Conservation (phyloP, 1,284 basidiomycete genomes). For the Takashimella tepidaria region DNA sequence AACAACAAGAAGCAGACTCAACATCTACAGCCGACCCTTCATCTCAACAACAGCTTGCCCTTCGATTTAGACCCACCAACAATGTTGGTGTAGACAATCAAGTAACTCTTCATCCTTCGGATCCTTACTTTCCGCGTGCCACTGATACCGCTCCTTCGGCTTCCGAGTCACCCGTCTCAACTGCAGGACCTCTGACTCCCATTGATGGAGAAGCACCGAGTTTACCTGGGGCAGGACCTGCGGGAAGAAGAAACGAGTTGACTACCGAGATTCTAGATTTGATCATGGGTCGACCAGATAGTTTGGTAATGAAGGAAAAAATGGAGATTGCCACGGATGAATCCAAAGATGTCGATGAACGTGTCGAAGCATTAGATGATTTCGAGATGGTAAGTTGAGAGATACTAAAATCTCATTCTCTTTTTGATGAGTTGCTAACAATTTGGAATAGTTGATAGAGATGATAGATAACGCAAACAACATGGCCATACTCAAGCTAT, state of each 20-base stretch:
- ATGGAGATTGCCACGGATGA: slow-evolving; percentile 67
- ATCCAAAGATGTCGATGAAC: slow-evolving; percentile 57
- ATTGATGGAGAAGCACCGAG: slow-evolving; percentile 5
- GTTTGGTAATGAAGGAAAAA: slow-evolving; percentile 81
- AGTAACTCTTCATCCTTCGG: slow-evolving; percentile 37
- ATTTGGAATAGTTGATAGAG: slow-evolving; percentile 71
- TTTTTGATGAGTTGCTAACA: neutral
- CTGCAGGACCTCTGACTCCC: slow-evolving; percentile 27
- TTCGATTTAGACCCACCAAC: slow-evolving; percentile 33
- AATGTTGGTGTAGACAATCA: slow-evolving; percentile 12
- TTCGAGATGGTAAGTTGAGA: slow-evolving; percentile 75
- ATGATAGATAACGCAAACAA: slow-evolving; percentile 95
- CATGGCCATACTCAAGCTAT: slow-evolving; percentile 75
- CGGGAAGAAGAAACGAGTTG: slow-evolving; percentile 21
- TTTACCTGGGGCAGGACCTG: no score
- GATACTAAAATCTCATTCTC: slow-evolving; percentile 2
- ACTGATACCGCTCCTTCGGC: slow-evolving; percentile 21
- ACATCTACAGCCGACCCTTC: slow-evolving; percentile 5
- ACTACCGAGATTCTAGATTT: slow-evolving; percentile 68
- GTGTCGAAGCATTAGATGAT: slow-evolving; percentile 80
- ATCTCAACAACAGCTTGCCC: slow-evolving; percentile 22
- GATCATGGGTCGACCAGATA: slow-evolving; percentile 81
- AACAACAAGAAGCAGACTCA: neutral
- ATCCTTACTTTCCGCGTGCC: slow-evolving; percentile 20
- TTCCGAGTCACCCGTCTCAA: slow-evolving; percentile 28